Evolutionary conservation across 1,139 yeast genomes (phyloP), one percentile per base, ranked within the genome.

Genomic region (Trichomonascaceae sp.): DNA sequence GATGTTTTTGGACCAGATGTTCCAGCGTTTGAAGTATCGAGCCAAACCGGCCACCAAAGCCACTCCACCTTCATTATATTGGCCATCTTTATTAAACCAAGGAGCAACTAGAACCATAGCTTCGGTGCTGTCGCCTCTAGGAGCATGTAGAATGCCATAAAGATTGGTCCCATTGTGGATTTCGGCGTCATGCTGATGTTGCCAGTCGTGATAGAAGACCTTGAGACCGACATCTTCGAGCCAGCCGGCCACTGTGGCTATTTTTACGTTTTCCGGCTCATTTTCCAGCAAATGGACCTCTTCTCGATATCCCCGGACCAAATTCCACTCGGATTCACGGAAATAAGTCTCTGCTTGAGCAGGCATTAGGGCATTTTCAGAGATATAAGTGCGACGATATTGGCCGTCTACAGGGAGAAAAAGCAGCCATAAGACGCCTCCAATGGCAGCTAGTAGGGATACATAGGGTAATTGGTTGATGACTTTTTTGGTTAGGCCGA

Each of bases 301-400:
- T 46, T 78, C 79, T 57, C 96, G 77, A 66, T 85, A 90, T 0
- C 97, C 99, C 56, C 98, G 74, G 24, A 90, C 82, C 54, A 87
- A 76, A 65, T 91, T 89, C 97, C 98, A 93, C 65, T 93, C 99
- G 51, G 93, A 83, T 63, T 91, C 98, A 56, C 98, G 77, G 68
- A 89, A 95, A 67, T 89, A 90, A 17, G 96, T 85, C 62, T 85
- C 85, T 2, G 93, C 98, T 68, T 93, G 98, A 0, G 95, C 91
- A 12, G 99, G 98, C 87, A 95, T 84, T 68, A 95, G 75, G 39
- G 99, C 99, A 71, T 93, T 95, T 67, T 95, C 99, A 8, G 96
- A 86, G 19, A 91, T 87, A 67, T 93, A 93, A 6, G 96, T 88
- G 60, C 77, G 74, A 54, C 97, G 76, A 66, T 76, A 89, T 67